Conservation (phyloP, 2,329 filamentous ascomycete genomes). For the Ophiosphaerella korrae region DNA sequence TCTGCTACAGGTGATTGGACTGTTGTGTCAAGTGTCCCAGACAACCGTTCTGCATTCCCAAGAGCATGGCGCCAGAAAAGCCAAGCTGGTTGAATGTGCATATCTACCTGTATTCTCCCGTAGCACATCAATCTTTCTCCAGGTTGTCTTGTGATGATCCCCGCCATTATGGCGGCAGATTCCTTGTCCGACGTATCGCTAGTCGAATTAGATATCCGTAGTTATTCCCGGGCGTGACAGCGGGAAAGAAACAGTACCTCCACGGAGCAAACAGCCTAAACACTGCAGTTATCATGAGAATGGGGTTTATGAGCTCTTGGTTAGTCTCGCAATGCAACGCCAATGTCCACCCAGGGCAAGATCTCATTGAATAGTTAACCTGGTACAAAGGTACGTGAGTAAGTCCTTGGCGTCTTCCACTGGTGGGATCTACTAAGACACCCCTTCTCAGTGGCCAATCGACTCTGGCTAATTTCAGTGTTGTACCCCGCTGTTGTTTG, state of each 20-base stretch:
- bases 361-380: no score
- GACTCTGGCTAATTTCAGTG: no score
- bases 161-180: constrained; percentile 3
- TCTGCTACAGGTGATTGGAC: neutral
- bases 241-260: constrained; percentile 4
- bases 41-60: neutral
- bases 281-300: neutral
- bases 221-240: neutral
- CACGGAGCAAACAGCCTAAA: constrained; percentile 13
- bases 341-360: no score
- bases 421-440: no score
- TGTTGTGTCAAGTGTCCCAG: neutral
- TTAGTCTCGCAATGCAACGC: no score
- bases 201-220: neutral
- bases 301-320: no score
- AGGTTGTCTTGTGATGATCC: neutral
- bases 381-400: no score
- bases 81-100: constrained; percentile 14
- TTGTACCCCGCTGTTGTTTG: no score
- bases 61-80: neutral
- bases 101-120: constrained; percentile 12
- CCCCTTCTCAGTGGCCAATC: no score
- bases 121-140: constrained; percentile 2
- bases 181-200: neutral
- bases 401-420: no score